phyloP scores from a whole-genome alignment of 2,329 filamentous ascomycete species.

The Leptosphaerulina australis region DNA sequence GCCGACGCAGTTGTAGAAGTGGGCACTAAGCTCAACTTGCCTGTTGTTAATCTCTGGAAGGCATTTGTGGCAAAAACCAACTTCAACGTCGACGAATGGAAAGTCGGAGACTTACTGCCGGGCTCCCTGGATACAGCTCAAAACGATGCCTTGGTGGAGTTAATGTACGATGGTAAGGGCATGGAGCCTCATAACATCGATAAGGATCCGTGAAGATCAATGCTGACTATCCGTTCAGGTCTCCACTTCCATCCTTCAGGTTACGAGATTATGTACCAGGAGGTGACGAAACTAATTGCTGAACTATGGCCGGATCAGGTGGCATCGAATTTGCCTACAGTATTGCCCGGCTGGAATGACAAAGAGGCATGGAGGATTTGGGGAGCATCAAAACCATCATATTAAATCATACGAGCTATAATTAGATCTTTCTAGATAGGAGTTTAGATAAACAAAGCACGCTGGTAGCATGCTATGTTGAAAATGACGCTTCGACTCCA shows the following conservation, averaged over 20 bases:
- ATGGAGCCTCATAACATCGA: neutral
- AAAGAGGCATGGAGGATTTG: constrained; percentile 42
- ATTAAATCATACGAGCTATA: neutral
- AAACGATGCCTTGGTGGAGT: constrained; percentile 60
- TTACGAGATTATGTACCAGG: constrained; percentile 62
- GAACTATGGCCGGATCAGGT: constrained; percentile 61
- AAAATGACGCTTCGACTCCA: no score
- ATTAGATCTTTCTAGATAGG: neutral
- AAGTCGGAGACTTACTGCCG: constrained; percentile 54
- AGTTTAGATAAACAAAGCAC: neutral
- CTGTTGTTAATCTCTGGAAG: constrained; percentile 79
- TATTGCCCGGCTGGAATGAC: constrained; percentile 62
- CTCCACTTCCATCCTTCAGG: constrained; percentile 64
- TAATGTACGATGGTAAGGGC: constrained; percentile 63
- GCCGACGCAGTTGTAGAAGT: constrained; percentile 69
- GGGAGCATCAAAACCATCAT: constrained; percentile 12
- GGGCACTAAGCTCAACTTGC: constrained; percentile 61
- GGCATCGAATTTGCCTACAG: constrained; percentile 58
- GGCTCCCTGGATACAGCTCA: constrained; percentile 64
- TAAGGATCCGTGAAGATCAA: no score
- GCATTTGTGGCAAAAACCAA: constrained; percentile 71
- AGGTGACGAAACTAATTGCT: constrained; percentile 59
- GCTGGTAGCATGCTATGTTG: neutral
- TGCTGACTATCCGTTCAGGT: constrained; percentile 47
- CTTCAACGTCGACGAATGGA: constrained; percentile 52